Evolutionary conservation across 2,329 filamentous ascomycete species (phyloP), one percentile per base, ranked within the genome.

Genomic region (Aspergillus intermedius): DNA sequence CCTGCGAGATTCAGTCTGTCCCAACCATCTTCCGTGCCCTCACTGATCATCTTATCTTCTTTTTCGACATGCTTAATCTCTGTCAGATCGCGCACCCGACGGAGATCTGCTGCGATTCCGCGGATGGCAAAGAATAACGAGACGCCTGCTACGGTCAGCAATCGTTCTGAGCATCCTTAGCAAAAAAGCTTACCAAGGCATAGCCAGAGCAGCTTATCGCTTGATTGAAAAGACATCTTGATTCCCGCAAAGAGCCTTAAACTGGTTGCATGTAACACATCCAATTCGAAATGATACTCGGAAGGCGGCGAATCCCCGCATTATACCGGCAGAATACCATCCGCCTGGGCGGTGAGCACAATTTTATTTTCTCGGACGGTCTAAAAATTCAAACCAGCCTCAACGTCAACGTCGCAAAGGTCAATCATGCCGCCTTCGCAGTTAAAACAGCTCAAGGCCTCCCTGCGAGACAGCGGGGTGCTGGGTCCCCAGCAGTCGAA

Each of bases 401-500:
- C 47, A 45, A 48, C 55, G 48, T 40, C 46, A 40, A 43, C 41
- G 49, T 47, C 40, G 63, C 58, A 73, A 61, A 40, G 37, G 25
- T 30, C 10, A 40, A 40, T 19, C 48, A 98, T 98, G 93, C 84
- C 91, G 59, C 88, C 91, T 54, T 98, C 94, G 10, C 94, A 98
- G 75, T 79, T 98, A 50, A 98, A 97, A 74, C 87, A 91, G 70
- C 80, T 98, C 41, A 98, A 97, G 74, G 80, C 88, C 58, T 95
- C 91, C 8, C 79, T 98, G 42, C 81, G 84, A 54, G 90, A 96
- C 49, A 88, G 91, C 64, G 93, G 93, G 47, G 84, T 98, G 45
- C 84, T 91, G 39, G 89, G 91, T 1, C 90, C 90, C 5, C 91
- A 95, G 61, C 85, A 95, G 63, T 96, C 91, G 7, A 97, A 97